Evolutionary conservation across 164 flowering plant species (phyloP), one percentile per base, ranked within the genome.

Genomic region (Buxus sempervirens): DNA sequence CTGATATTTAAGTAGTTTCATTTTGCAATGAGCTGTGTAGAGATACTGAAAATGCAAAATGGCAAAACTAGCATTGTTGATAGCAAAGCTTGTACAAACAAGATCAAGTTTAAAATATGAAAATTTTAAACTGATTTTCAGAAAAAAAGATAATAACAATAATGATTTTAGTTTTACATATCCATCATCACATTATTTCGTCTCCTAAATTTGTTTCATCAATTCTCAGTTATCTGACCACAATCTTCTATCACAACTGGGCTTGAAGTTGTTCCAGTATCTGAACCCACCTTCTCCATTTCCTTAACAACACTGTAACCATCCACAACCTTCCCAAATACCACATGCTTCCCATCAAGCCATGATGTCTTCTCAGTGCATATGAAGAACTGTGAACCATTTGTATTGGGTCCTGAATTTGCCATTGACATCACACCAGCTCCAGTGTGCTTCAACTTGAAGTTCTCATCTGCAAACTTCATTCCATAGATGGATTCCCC

Each of bases 301-400:
- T 69, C 79, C 77, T 82, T 66, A 21, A 86, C 90, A 27, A 89
- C 80, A 48, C 71, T 72, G 56, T 82, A 79, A 14, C 91, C 91
- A 25, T 89, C 90, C 10, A 87, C 84, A 53, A 89, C 89, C 67
- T 87, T 84, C 26, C 91, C 95, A 67, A 87, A 87, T 23, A 87
- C 90, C 24, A 91, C 95, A 78, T 91, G 95, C 81, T 83, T 88
- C 60, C 93, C 91, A 75, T 91, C 95, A 19, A 89, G 88, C 91
- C 93, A 91, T 5, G 85, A 18, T 0, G 95, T 89, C 76, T 72
- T 80, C 19, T 66, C 84, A 0, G 93, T 87, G 71, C 95, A 89
- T 22, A 89, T 82, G 48, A 89, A 89, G 76, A 91, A 91, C 72
- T 88, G 95, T 1, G 97, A 91, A 8, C 97, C 95, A 70, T 91